These are phyloP conservation scores for Panus rudis DNA, from an alignment of 768 basidiomycete species.

Conservation along the genomic window DNA sequence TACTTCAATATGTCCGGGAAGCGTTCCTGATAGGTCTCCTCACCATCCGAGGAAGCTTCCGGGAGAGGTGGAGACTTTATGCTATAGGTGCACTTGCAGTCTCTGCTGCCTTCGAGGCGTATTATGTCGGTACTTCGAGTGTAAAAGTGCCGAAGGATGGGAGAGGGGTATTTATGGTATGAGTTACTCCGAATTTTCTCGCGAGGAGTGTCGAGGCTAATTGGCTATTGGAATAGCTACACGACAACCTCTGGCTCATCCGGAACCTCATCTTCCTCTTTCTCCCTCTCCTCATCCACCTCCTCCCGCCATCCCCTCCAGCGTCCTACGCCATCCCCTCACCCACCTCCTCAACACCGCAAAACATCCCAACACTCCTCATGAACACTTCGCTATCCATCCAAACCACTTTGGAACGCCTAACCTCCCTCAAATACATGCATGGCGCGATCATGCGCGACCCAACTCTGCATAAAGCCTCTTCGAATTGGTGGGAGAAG, in stretches of 20 bases:
- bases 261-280: slow-evolving; percentile 56
- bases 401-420: slow-evolving; percentile 34
- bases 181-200: slow-evolving; percentile 4
- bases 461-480: slow-evolving; percentile 39
- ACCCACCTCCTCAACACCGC: slow-evolving; percentile 17
- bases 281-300: slow-evolving; percentile 44
- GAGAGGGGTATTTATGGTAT: slow-evolving; percentile 32
- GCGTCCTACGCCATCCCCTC: slow-evolving; percentile 23
- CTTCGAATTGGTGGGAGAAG: slow-evolving; percentile 48
- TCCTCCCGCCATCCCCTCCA: slow-evolving; percentile 29
- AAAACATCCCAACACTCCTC: background rate
- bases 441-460: slow-evolving; percentile 52
- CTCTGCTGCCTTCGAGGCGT: slow-evolving; percentile 46
- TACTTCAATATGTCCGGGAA: slow-evolving; percentile 55
- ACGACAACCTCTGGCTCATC: slow-evolving; percentile 46
- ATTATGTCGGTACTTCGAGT: slow-evolving; percentile 41
- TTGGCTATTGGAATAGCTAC: slow-evolving; percentile 40
- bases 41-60: slow-evolving; percentile 34
- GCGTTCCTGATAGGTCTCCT: slow-evolving; percentile 44
- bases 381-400: slow-evolving; percentile 18
- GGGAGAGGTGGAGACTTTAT: slow-evolving; percentile 37
- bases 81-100: slow-evolving; percentile 43
- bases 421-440: slow-evolving; percentile 50
- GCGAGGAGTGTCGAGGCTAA: background rate
- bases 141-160: slow-evolving; percentile 39